Conservation (phyloP, 2,329 filamentous ascomycete genomes). For the Ophiobolus disseminans region DNA sequence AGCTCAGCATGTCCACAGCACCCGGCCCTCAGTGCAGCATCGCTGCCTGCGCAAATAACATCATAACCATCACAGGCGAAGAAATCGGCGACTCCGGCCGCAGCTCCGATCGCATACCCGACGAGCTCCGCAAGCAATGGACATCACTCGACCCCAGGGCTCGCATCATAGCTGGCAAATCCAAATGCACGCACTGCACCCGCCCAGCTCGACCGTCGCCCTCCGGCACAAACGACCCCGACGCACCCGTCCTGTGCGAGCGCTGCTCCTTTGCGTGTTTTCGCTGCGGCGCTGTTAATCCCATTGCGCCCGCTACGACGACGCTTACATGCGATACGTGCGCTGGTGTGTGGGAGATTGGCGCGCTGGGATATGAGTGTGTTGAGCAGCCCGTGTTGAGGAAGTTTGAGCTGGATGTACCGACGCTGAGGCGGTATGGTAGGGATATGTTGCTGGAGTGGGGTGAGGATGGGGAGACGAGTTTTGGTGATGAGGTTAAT, state of each 20-base stretch:
- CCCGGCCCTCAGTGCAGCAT: conserved; percentile 32
- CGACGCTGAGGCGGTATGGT: conserved; percentile 18
- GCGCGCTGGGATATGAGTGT: conserved; percentile 49
- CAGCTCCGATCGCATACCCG: conserved; percentile 52
- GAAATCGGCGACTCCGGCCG: conserved; percentile 51
- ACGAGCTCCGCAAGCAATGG: conserved; percentile 42
- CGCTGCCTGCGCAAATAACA: conserved; percentile 36
- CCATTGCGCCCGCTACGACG: conserved; percentile 21
- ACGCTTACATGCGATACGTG: conserved; percentile 43
- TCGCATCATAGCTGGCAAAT: conserved; percentile 31
- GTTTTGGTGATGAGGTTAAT: conserved; percentile 45
- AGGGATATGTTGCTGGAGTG: conserved; percentile 15
- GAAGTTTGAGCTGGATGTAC: conserved; percentile 16
- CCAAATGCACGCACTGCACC: conserved; percentile 44
- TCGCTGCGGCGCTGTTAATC: conserved; percentile 41
- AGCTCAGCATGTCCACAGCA: conserved; percentile 30
- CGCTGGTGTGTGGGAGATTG: conserved; percentile 44
- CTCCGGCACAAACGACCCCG: not conserved
- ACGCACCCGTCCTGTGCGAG: conserved; percentile 44
- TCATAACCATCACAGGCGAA: conserved; percentile 44
- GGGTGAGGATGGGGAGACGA: conserved; percentile 18
- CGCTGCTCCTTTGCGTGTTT: conserved; percentile 53
- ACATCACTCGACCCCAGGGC: conserved; percentile 13
- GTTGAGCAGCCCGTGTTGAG: conserved; percentile 18
- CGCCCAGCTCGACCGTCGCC: conserved; percentile 37